These are phyloP conservation scores for Exophiala lecanii-corni DNA, from an alignment of 2,329 filamentous ascomycete genomes.

Conservation along the genomic window DNA sequence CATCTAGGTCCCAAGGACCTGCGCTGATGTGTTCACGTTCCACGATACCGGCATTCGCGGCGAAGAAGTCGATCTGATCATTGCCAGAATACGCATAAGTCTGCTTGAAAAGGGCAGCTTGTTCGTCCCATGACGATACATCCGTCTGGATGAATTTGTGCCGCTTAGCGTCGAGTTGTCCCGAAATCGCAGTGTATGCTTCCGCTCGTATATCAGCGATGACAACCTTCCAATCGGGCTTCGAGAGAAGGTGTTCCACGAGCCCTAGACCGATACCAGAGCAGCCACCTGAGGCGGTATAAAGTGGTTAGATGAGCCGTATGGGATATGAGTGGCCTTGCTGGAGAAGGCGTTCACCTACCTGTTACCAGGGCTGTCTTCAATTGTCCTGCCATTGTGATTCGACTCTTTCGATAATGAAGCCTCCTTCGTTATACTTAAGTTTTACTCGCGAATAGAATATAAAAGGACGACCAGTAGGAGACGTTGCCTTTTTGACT, in stretches of 20 bases:
- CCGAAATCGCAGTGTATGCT: constrained; percentile 10
- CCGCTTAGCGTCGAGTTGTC: constrained; percentile 10
- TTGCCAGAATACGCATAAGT: constrained; percentile 39
- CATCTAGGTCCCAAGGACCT: constrained; percentile 11
- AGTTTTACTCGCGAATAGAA: too few species aligned
- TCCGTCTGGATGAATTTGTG: constrained; percentile 42
- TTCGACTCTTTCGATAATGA: too few species aligned
- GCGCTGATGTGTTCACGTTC: constrained; percentile 31
- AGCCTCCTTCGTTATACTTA: too few species aligned
- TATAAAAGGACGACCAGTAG: too few species aligned
- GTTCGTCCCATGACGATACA: constrained; percentile 48
- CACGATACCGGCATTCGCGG: constrained; percentile 54
- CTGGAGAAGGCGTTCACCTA: neutral
- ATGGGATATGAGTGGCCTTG: neutral
- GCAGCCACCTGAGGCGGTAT: constrained; percentile 45
- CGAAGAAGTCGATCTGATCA: constrained; percentile 44
- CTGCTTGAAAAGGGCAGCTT: constrained; percentile 49
- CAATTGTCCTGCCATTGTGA: constrained; percentile 1
- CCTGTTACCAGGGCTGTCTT: constrained; percentile 18
- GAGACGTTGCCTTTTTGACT: too few species aligned
- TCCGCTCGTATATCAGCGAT: constrained; percentile 47
- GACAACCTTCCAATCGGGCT: constrained; percentile 46
- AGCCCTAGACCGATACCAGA: constrained; percentile 60
- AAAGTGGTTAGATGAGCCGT: neutral
- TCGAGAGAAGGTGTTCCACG: constrained; percentile 45